Evolutionary conservation across 2,329 filamentous ascomycete species (phyloP), one percentile per base, ranked within the genome.

Genomic region (Nothomitra cinnamomea): DNA sequence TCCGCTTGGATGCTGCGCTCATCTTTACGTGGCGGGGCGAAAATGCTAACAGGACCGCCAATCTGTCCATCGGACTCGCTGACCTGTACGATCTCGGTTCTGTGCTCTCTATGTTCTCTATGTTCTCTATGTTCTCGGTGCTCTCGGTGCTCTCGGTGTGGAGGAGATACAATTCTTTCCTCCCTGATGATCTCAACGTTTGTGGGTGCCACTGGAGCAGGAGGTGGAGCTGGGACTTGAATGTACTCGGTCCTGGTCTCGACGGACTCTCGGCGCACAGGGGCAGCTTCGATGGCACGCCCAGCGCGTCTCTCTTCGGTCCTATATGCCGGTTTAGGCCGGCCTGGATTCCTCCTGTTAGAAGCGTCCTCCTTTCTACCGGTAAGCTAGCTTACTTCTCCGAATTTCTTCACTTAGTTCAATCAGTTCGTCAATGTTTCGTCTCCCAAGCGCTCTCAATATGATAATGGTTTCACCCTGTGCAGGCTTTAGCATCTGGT

Each of bases 361-460:
- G 15, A 21, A 28, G 21, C n/a, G 32, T 17, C 25, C 21, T 32
- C 8, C n/a, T 52, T 41, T 52, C 7, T 12, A 8, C 40, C 6
- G 12, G 17, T 19, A 32, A 19, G 17, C 59, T 54, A 60, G 62
- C 72, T 62, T 61, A 78, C 76, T 72, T 62, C 77, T 76, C 63
- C 76, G 81, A 67, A 87, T 88, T 32, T 83, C 80, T 61, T 88
- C 85, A 66, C 87, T 94, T 51, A 88, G 72, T 61, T 80, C 83
- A 61, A 95, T 84, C 45, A 95, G 75, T 61, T 94, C 85, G 60
- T 95, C 88, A 58, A 95, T 95, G 61, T 95, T 87, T 17, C 90
- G 80, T 61, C 94, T 89, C 15, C 87, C 85, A 3, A 96, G 75
- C 8, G 90, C 89, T 63, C 86, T 83, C 60, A 85, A 80, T 35